phyloP scores from a whole-genome alignment of 2,329 filamentous ascomycete species.

The Colletotrichum spinosum region DNA sequence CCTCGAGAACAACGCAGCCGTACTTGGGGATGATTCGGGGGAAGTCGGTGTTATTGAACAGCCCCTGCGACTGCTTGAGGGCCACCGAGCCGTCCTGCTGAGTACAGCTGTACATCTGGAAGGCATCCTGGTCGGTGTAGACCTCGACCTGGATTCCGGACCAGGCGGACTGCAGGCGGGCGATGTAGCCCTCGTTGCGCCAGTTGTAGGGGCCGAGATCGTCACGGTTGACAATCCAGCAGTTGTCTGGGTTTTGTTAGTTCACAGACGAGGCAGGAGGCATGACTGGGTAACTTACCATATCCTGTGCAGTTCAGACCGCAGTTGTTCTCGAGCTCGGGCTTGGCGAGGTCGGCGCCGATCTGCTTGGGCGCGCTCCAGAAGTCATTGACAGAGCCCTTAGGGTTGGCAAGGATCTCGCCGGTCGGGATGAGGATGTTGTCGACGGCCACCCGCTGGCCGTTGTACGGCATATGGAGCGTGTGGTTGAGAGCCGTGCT shows the following conservation, averaged over 20 bases:
- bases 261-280: background rate
- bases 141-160: constrained; percentile 88
- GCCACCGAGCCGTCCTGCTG: constrained; percentile 78
- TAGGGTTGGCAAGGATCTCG: constrained; percentile 76
- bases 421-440: constrained; percentile 81
- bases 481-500: constrained; percentile 76
- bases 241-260: constrained; percentile 63
- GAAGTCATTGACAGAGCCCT: constrained; percentile 80
- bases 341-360: constrained; percentile 73
- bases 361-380: constrained; percentile 86
- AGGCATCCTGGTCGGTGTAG: constrained; percentile 84
- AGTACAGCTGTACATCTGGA: constrained; percentile 90
- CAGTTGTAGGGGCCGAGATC: constrained; percentile 71
- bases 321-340: constrained; percentile 78
- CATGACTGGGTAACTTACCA: constrained; percentile 61
- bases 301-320: constrained; percentile 87
- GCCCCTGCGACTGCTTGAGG: constrained; percentile 77
- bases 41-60: constrained; percentile 64
- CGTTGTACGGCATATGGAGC: constrained; percentile 78
- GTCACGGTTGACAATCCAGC: constrained; percentile 75
- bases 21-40: constrained; percentile 77
- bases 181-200: constrained; percentile 69
- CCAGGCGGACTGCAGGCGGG: constrained; percentile 77
- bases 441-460: constrained; percentile 76
- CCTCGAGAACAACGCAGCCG: constrained; percentile 90